Base-by-base conservation (phyloP, 164 flowering plant genomes). In the Litsea cubeba region DNA sequence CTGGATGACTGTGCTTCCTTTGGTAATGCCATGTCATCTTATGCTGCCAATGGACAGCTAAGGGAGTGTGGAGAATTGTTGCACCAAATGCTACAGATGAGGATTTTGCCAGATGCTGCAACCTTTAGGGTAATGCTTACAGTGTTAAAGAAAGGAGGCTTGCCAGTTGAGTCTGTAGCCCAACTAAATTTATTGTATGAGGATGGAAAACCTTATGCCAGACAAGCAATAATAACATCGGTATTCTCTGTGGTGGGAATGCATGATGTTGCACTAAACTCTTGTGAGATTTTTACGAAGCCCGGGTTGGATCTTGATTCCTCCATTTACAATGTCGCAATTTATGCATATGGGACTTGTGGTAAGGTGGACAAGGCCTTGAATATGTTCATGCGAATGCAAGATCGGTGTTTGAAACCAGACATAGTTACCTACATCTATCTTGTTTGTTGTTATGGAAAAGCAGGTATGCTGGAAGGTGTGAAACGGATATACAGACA, bases 401-500 rank as follows among this genome's bases (percentile, higher is more conserved):
- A 86, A 83, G 94, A 90, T 78, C 74, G 80, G 65, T 91, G 90
- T n/a, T n/a, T 90, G 35, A 82, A 84, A 71, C 90, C 97, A 7
- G 97, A 90, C 74, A 49, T 85, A 65, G 89, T 91, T 57, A 95
- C 98, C 40, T 79, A 79, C 62, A 89, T 90, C 28, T 67, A 82
- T 83, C 87, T 95, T 72, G 91, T 87, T 0, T 73, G 63, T 57
- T 91, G 97, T 77, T 95, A 95, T 81, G 94, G 94, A 62, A 88
- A 84, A 88, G 94, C 97, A 24, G 89, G 95, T 57, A 82, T 92
- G 89, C 70, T 91, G 68, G 97, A 87, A 80, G 98, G 95, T 60
- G 84, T 95, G 79, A 91, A 89, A 78, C 81, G 95, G 51, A 83
- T 95, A 5, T 78, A 87, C 71, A 84, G 85, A 78, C 87, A 80